phyloP scores from a whole-genome alignment of 1,284 basidiomycete species.

The Ceratobasidium sp. region DNA sequence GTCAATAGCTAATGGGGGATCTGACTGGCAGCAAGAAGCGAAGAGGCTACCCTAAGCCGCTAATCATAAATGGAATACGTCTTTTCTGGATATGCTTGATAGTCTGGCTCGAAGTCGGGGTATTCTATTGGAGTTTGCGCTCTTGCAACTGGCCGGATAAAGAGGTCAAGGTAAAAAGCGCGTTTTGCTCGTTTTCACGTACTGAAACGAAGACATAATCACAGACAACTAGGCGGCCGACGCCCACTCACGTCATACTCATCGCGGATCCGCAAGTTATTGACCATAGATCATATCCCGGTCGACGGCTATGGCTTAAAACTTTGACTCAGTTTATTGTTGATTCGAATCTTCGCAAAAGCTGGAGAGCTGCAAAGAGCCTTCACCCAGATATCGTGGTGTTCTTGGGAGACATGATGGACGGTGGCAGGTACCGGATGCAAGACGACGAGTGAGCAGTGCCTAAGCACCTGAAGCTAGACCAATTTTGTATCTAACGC shows the following conservation, averaged over 20 bases:
- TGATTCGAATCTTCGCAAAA: constrained; percentile 75
- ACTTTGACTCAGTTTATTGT: constrained; percentile 58
- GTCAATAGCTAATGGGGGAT: neutral
- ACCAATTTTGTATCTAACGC: constrained; percentile 26
- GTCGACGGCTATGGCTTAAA: constrained; percentile 52
- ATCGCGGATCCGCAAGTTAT: constrained; percentile 81
- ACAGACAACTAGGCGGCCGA: constrained; percentile 39
- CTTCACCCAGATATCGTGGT: constrained; percentile 75
- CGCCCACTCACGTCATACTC: constrained; percentile 70
- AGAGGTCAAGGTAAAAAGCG: constrained; percentile 38
- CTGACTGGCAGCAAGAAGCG: constrained; percentile 22
- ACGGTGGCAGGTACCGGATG: constrained; percentile 68
- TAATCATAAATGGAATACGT: constrained; percentile 56
- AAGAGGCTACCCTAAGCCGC: constrained; percentile 33
- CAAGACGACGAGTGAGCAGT: constrained; percentile 68
- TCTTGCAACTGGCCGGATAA: constrained; percentile 63
- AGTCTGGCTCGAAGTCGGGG: constrained; percentile 76
- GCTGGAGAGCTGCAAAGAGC: constrained; percentile 69
- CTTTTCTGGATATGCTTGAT: constrained; percentile 66
- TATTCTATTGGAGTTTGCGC: constrained; percentile 59
- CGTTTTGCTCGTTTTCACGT: constrained; percentile 21
- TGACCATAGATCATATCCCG: constrained; percentile 58
- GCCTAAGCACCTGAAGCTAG: constrained; percentile 15
- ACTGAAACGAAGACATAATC: constrained; percentile 40
- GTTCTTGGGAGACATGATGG: constrained; percentile 82